Conservation (phyloP, 495 filamentous ascomycete species). For the Aspergillus egyptiacus region DNA sequence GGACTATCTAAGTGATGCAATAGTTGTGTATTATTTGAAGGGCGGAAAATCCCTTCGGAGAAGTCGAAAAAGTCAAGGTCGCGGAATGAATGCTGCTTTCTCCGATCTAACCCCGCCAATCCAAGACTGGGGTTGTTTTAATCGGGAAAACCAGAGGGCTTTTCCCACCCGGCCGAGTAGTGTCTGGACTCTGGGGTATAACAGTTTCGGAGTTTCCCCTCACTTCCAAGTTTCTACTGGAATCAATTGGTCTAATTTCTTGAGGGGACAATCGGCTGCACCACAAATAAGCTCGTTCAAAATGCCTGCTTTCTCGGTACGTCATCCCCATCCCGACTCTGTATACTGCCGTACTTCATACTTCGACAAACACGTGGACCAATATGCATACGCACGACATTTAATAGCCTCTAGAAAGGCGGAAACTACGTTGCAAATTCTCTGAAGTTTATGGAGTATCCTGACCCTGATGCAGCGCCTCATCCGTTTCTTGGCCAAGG, state of each 20-base stretch:
- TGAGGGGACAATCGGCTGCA: too few species aligned
- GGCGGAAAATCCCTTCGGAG: slow-evolving; percentile 5
- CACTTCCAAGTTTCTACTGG: neutral
- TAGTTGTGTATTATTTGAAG: too few species aligned
- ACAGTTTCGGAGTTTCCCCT: neutral
- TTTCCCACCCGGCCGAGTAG: slow-evolving; percentile 8
- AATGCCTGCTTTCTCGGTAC: slow-evolving; percentile 39
- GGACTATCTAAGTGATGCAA: too few species aligned
- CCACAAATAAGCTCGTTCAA: neutral
- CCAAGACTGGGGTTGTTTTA: slow-evolving; percentile 1
- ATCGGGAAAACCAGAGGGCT: neutral
- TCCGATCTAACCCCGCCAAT: neutral
- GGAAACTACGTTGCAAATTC: too few species aligned
- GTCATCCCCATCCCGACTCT: neutral
- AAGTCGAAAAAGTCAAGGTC: neutral
- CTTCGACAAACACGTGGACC: too few species aligned
- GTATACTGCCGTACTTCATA: neutral
- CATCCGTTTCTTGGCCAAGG: slow-evolving; percentile 70
- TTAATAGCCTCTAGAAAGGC: too few species aligned
- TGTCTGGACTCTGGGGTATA: slow-evolving; percentile 1
- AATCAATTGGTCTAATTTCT: neutral
- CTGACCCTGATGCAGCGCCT: too few species aligned
- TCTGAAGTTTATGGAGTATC: neutral
- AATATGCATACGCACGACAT: too few species aligned
- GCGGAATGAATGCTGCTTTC: slow-evolving; percentile 2